Conservation (phyloP, 805 yeast genomes). For the Saccharomycopsis microspora region DNA sequence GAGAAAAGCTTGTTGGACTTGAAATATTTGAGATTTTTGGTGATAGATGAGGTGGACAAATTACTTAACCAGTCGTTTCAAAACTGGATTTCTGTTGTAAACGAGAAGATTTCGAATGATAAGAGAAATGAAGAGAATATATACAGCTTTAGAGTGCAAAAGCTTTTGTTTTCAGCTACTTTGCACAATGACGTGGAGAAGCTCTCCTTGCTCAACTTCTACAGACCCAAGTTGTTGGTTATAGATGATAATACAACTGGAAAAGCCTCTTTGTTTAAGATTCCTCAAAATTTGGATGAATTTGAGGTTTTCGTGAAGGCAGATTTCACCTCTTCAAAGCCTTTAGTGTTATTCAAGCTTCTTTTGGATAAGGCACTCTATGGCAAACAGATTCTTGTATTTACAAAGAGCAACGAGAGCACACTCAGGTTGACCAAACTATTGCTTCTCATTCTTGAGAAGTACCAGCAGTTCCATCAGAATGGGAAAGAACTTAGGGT, state of each 20-base stretch:
- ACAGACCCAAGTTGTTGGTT: constrained; percentile 61
- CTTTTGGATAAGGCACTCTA: constrained; percentile 27
- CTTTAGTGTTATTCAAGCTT: constrained; percentile 55
- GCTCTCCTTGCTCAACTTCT: constrained; percentile 57
- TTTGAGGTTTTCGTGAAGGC: constrained; percentile 20
- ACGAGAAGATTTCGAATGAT: constrained; percentile 23
- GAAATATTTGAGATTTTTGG: constrained; percentile 44
- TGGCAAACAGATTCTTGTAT: constrained; percentile 38
- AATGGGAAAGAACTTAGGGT: constrained; percentile 20
- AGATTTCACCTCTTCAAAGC: constrained; percentile 39
- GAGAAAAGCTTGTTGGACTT: constrained; percentile 31
- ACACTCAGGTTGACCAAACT: constrained; percentile 70
- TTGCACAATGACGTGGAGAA: constrained; percentile 88
- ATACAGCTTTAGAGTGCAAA: constrained; percentile 29
- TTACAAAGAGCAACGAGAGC: constrained; percentile 74
- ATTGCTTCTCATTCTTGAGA: constrained; percentile 30
- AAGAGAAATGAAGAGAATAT: constrained; percentile 24
- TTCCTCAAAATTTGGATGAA: constrained; percentile 31
- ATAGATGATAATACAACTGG: constrained; percentile 43
- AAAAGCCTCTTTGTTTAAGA: constrained; percentile 25
- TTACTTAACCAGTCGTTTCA: constrained; percentile 82
- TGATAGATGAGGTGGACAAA: constrained; percentile 77
- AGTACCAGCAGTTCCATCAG: constrained; percentile 11
- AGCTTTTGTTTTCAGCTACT: constrained; percentile 86
- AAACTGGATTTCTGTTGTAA: constrained; percentile 68